Percentiles rank a stretch among this genome's conserved stretches.
phyloP scores from a whole-genome alignment of 148 eudicot species.

The Selenicereus undatus region DNA sequence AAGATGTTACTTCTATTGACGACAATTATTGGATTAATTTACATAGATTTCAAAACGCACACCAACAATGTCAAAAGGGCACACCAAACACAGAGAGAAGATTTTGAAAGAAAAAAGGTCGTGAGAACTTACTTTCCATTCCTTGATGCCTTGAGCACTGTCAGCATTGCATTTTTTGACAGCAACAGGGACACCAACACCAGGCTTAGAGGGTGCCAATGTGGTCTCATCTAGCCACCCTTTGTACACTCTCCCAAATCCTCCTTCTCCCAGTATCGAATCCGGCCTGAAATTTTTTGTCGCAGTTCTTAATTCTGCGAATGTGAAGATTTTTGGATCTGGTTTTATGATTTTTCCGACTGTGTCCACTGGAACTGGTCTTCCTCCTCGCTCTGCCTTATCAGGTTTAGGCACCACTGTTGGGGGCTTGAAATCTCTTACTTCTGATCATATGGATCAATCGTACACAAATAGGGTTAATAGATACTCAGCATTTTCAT shows the following conservation, averaged over 20 bases:
- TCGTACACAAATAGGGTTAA: no score
- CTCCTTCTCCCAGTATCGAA: slow-evolving; percentile 68
- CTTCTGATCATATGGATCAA: not conserved
- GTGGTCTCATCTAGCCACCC: slow-evolving; percentile 70
- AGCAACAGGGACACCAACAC: slow-evolving; percentile 64
- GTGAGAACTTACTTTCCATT: slow-evolving; percentile 59
- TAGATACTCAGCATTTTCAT: no score
- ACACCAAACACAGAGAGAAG: not conserved
- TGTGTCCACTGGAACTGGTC: not conserved
- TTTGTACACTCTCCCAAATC: slow-evolving; percentile 78
- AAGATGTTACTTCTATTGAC: no score
- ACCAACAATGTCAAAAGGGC: not conserved
- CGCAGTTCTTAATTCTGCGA: slow-evolving; percentile 46
- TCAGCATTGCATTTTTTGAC: slow-evolving; percentile 74
- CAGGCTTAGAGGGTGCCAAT: slow-evolving; percentile 57
- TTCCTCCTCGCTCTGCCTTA: slow-evolving; percentile 12
- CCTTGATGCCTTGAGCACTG: slow-evolving; percentile 72
- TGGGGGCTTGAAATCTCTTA: not conserved
- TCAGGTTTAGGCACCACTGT: not conserved
- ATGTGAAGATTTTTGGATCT: slow-evolving; percentile 43
- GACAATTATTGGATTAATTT: no score
- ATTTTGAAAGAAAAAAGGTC: not conserved
- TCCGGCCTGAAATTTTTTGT: slow-evolving; percentile 63
- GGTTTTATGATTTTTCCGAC: slow-evolving; percentile 48
- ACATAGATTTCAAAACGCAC: not conserved